Base-by-base conservation (phyloP, 2,329 filamentous ascomycete species). In the Sarocladium strictum region DNA sequence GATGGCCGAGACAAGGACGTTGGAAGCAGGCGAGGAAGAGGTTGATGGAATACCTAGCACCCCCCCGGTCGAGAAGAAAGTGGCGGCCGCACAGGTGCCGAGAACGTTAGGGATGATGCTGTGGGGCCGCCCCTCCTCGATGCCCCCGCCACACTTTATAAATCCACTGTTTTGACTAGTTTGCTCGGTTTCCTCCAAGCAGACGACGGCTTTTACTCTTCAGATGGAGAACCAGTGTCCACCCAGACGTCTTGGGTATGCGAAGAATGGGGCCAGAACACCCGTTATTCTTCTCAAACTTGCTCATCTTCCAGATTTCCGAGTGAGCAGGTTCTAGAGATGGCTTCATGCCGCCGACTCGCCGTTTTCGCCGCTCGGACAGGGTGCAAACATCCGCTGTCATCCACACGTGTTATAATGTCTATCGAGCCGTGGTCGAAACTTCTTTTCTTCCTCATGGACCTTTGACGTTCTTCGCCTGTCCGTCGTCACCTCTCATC, bases 281-380 rank as follows among this genome's bases (percentile, higher is more conserved):
- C 4, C 10, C 14, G 11, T 19, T 51, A 51, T 51, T 19, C 27
- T 51, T 27, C 47, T 51, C 47, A 51, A 51, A 51, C 47, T 51
- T 51, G 47, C 47, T 51, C 47, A 51, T 29, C 3, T 27, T 7
- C 35, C 3, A 21, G 29, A 51, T 27, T 32, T 6, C n/a, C 23
- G 6, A 17, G 10, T 47, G 23, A n/a, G 21, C 14, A 11, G 10
- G 27, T 3, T 21, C 17, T 35, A 7, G 17, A 23, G 15, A 23
- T 45, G 17, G 40, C 40, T 45, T 45, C 40, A 45, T 26, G 23
- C 40, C 23, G 40, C 7, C 5, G 17, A 7, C 5, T 45, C 24
- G 47, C 47, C 47, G 17, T 23, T 17, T 19, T 32, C 7, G 47
- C 29, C 47, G 43, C 23, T 24, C 5, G 32, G 43, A n/a, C 26